Evolutionary conservation across 2,329 filamentous ascomycete species (phyloP).

Genomic region (Aspergillus pseudotamarii): DNA sequence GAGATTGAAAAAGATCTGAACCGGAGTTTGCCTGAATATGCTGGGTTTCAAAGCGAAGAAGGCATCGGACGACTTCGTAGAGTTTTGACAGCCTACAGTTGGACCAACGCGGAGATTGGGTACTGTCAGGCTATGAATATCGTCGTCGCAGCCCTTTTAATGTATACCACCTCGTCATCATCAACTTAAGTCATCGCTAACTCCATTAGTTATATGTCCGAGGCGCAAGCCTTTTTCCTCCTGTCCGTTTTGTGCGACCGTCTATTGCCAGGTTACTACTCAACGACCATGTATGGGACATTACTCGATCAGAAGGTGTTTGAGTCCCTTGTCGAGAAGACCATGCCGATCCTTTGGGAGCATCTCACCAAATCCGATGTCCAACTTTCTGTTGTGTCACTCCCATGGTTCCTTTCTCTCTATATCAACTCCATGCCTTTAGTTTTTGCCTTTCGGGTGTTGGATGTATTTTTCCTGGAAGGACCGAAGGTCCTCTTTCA

Average conservation of each 20-base stretch:
- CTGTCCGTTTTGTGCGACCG: slow-evolving; percentile 90
- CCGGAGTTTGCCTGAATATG: slow-evolving; percentile 92
- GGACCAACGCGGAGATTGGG: slow-evolving; percentile 92
- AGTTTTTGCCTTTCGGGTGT: slow-evolving; percentile 92
- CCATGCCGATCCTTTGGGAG: slow-evolving; percentile 98
- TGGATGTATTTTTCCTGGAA: slow-evolving; percentile 98
- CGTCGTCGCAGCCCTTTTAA: slow-evolving; percentile 93
- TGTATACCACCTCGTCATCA: slow-evolving; percentile 54
- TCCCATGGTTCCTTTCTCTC: slow-evolving; percentile 96
- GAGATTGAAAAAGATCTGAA: slow-evolving; percentile 99
- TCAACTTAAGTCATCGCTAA: slow-evolving; percentile 19
- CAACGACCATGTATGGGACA: slow-evolving; percentile 98
- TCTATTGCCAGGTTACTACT: slow-evolving; percentile 94
- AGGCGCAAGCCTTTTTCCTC: slow-evolving; percentile 92
- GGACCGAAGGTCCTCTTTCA: slow-evolving; percentile 97
- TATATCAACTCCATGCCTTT: slow-evolving; percentile 99
- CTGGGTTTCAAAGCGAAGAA: slow-evolving; percentile 94
- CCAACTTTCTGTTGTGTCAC: slow-evolving; percentile 92
- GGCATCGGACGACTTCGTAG: slow-evolving; percentile 87
- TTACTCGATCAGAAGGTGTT: slow-evolving; percentile 96
- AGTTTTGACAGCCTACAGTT: slow-evolving; percentile 95
- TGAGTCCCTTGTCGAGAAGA: slow-evolving; percentile 96
- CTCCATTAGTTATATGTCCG: slow-evolving; percentile 80
- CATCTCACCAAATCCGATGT: slow-evolving; percentile 97
- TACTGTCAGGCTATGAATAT: slow-evolving; percentile 99